Evolutionary conservation across 371 early-diverging fungal species (phyloP).

Genomic region (Mortierella sp.): DNA sequence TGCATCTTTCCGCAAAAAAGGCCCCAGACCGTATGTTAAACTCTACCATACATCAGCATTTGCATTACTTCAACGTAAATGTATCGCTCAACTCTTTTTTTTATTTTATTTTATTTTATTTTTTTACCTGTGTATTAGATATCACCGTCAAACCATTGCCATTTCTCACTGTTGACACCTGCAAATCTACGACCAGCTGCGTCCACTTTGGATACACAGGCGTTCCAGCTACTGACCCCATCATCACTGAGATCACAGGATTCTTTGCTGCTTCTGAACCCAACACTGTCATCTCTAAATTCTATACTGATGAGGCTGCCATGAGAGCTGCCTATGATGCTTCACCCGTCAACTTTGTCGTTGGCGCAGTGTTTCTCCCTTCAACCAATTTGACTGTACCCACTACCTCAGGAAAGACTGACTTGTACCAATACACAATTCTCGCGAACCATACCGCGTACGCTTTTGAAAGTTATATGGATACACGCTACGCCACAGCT

Average conservation of each 20-base stretch:
- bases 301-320: slow-evolving; percentile 39
- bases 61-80: background rate
- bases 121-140: slow-evolving; percentile 13
- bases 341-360: slow-evolving; percentile 55
- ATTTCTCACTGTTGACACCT: slow-evolving; percentile 48
- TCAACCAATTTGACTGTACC: slow-evolving; percentile 37
- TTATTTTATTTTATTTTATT: background rate
- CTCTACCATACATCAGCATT: background rate
- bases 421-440: slow-evolving; percentile 41
- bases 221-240: slow-evolving; percentile 41
- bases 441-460: slow-evolving; percentile 56
- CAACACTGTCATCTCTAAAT: slow-evolving; percentile 31
- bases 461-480: slow-evolving; percentile 20
- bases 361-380: slow-evolving; percentile 55
- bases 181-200: slow-evolving; percentile 49
- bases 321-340: slow-evolving; percentile 45
- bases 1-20: slow-evolving; percentile 45
- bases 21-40: slow-evolving; percentile 27
- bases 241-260: slow-evolving; percentile 43
- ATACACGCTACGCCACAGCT: slow-evolving; percentile 51
- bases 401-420: slow-evolving; percentile 10
- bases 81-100: background rate
- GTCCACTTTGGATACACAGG: slow-evolving; percentile 59
- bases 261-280: slow-evolving; percentile 58
- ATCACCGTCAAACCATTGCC: slow-evolving; percentile 49